Evolutionary conservation across 2,329 filamentous ascomycete species (phyloP).

Genomic region (Lizonia empirigonia): DNA sequence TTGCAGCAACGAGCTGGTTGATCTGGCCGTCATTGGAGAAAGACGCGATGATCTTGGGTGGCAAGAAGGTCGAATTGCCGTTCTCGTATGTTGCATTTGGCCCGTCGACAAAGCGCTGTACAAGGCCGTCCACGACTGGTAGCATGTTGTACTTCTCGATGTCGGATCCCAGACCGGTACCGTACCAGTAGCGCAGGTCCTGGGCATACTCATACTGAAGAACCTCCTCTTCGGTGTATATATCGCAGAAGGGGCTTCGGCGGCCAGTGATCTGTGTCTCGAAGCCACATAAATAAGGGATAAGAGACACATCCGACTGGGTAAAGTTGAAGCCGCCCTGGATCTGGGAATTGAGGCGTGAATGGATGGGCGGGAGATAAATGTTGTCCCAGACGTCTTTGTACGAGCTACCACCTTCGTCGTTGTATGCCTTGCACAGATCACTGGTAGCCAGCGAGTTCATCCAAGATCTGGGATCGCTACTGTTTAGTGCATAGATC

Average conservation of each 20-base stretch:
- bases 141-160: slow-evolving; percentile 65
- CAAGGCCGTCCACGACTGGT: slow-evolving; percentile 62
- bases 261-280: slow-evolving; percentile 70
- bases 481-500: slow-evolving; percentile 64
- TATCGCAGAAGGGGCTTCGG: slow-evolving; percentile 64
- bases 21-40: slow-evolving; percentile 72
- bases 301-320: slow-evolving; percentile 59
- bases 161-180: slow-evolving; percentile 62
- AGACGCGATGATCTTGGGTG: slow-evolving; percentile 64
- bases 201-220: slow-evolving; percentile 70
- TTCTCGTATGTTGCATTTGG: slow-evolving; percentile 57
- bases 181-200: slow-evolving; percentile 72
- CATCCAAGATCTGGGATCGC: slow-evolving; percentile 60
- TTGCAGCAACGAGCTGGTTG: slow-evolving; percentile 63
- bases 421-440: slow-evolving; percentile 64
- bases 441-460: slow-evolving; percentile 69
- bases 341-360: slow-evolving; percentile 61
- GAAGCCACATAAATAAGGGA: slow-evolving; percentile 74
- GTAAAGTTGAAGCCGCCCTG: slow-evolving; percentile 61
- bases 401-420: slow-evolving; percentile 58
- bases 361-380: slow-evolving; percentile 60
- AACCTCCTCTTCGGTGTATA: slow-evolving; percentile 67
- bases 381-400: slow-evolving; percentile 56
- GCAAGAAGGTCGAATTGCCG: slow-evolving; percentile 54
- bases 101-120: slow-evolving; percentile 59